These are phyloP conservation scores for Staphylotrichum longicolle DNA, from an alignment of 495 filamentous ascomycete species.

Conservation along the genomic window DNA sequence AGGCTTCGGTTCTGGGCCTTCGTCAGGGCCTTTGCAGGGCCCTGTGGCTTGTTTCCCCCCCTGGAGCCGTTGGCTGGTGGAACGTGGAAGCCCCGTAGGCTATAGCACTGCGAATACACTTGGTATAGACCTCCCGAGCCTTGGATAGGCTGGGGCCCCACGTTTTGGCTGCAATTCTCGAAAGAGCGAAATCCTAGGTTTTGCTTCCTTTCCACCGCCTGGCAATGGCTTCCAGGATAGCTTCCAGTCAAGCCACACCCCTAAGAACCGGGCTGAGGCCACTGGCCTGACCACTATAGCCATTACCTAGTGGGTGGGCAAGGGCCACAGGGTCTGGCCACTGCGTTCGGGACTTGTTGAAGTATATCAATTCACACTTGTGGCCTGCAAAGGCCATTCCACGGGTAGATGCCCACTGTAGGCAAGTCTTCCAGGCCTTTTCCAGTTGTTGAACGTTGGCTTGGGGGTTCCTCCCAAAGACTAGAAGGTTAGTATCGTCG, in stretches of 20 bases:
- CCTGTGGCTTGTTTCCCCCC: too few relatives aligned
- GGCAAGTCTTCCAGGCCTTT: too few relatives aligned
- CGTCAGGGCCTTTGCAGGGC: too few relatives aligned
- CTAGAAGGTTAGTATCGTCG: too few relatives aligned
- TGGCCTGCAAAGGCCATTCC: slow-evolving; percentile 1
- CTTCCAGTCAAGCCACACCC: slow-evolving; percentile 8
- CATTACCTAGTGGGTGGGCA: background rate
- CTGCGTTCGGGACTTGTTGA: background rate
- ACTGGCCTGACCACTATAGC: background rate
- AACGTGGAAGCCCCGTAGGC: too few relatives aligned
- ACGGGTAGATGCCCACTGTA: too few relatives aligned
- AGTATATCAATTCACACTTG: slow-evolving; percentile 1
- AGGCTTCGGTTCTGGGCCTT: too few relatives aligned
- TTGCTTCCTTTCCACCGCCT: slow-evolving; percentile 2
- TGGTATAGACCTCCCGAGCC: slow-evolving; percentile 1
- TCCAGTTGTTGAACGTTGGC: too few relatives aligned
- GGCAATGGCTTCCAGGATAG: background rate
- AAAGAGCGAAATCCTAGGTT: background rate
- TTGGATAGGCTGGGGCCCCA: background rate
- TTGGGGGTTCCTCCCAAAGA: too few relatives aligned
- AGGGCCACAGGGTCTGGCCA: background rate
- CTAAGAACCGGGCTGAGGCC: background rate
- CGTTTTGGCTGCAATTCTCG: slow-evolving; percentile 2
- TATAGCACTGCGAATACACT: too few relatives aligned
- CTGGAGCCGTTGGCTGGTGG: too few relatives aligned